Evolutionary conservation across 306 rosid genomes (phyloP).

Genomic region (Prunus persica): DNA sequence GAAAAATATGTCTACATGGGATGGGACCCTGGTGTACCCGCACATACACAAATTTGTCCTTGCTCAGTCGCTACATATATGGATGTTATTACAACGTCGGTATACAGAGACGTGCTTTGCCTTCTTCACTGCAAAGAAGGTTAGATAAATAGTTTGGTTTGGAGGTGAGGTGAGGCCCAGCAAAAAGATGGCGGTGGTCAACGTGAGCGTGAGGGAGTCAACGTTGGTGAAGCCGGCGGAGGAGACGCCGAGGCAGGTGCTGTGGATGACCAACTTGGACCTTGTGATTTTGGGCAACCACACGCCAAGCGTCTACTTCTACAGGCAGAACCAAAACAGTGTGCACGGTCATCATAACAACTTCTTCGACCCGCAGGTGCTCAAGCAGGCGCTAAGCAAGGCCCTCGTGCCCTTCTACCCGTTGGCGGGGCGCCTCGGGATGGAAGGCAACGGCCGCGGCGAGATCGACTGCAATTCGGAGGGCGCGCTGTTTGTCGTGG

Average conservation of each 20-base stretch:
- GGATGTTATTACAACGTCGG: too few species aligned
- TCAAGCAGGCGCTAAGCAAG: slow-evolving; percentile 60
- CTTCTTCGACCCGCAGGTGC: slow-evolving; percentile 45
- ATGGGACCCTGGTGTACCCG: too few species aligned
- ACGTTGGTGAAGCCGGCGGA: slow-evolving; percentile 67
- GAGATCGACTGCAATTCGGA: slow-evolving; percentile 71
- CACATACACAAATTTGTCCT: too few species aligned
- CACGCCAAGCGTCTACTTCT: slow-evolving; percentile 80
- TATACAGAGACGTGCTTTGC: too few species aligned
- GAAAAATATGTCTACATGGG: too few species aligned
- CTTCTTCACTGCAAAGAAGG: too few species aligned
- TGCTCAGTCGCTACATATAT: too few species aligned
- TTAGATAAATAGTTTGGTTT: too few species aligned
- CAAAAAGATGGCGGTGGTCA: slow-evolving; percentile 34
- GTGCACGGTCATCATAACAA: neutral
- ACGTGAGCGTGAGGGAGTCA: slow-evolving; percentile 53
- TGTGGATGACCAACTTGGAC: slow-evolving; percentile 86
- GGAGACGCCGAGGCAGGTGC: slow-evolving; percentile 43
- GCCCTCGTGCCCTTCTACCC: slow-evolving; percentile 79
- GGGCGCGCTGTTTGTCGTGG: slow-evolving; percentile 78
- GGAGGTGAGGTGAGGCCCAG: too few species aligned
- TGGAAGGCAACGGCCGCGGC: slow-evolving; percentile 64
- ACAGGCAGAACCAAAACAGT: slow-evolving; percentile 35
- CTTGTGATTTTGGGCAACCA: slow-evolving; percentile 64
- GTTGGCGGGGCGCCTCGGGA: slow-evolving; percentile 74